Base-by-base conservation (phyloP, 768 basidiomycete genomes). In the Amanita rimosa region DNA sequence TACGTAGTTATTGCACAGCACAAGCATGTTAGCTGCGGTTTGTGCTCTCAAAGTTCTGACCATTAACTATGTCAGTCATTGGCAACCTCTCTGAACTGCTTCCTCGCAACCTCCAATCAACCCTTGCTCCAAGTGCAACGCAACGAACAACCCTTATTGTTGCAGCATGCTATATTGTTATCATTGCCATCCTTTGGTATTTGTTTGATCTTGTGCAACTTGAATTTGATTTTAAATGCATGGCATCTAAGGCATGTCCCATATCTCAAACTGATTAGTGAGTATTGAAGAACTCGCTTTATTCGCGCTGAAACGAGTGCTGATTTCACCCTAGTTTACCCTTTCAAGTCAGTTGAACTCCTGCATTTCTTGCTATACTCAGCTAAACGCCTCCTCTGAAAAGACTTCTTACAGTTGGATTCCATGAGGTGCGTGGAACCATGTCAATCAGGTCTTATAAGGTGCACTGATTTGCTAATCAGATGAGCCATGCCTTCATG, bases 401-500 rank as follows among this genome's bases (percentile, higher is more conserved):
- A 16, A 87, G 88, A 57, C 62, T 91, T 46, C 73, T 91, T 44
- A 90, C 89, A 1, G 89, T 92, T 41, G 89, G 89, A 42, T 90
- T 92, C 60, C 89, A 92, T 64, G 89, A 92, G 70, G 87, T 84
- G 55, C 13, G 29, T 52, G 62, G 55, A 38, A 36, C 34, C 19
- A 9, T 26, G 9, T 42, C 51, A 31, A 9, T 8, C 40, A 46
- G 9, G 10, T 29, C 47, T 1, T 29, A 31, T 16, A 7, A 13
- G 34, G 41, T 13, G 14, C 16, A 46, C 45, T 24, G 37, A 47
- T 19, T n/a, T 17, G 6, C 36, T 50, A 42, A 48, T 44, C 35
- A 89, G 86, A 86, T 91, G 85, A 87, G 85, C 72, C 89, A 93
- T 62, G 89, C 89, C 4, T 55, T 91, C 48, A 67, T 78, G 39